These are phyloP conservation scores for Tulasnella sp. DNA, from an alignment of 768 basidiomycete species.

Conservation along the genomic window DNA sequence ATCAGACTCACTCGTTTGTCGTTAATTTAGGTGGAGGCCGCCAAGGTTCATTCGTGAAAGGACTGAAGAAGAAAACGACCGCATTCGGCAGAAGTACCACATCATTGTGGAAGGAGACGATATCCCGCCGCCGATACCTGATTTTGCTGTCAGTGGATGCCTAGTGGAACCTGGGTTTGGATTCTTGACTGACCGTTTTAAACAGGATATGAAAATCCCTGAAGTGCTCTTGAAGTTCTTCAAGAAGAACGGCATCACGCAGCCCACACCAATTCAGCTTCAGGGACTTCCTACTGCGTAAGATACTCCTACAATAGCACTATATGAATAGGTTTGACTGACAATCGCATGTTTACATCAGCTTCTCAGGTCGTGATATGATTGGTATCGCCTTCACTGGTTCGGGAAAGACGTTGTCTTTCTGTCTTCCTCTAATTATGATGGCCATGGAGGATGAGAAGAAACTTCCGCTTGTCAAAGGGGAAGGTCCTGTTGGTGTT, in stretches of 20 bases:
- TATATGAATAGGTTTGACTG: background rate
- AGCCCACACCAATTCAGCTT: slow-evolving; percentile 94
- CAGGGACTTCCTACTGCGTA: slow-evolving; percentile 97
- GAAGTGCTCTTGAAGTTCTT: slow-evolving; percentile 79
- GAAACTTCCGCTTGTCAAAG: slow-evolving; percentile 84
- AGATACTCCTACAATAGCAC: slow-evolving; percentile 42
- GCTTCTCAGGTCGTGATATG: slow-evolving; percentile 94
- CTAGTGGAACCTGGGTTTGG: background rate
- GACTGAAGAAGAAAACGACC: slow-evolving; percentile 67
- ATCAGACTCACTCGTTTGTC: slow-evolving; percentile 28
- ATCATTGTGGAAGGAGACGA: slow-evolving; percentile 95
- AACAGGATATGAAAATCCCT: slow-evolving; percentile 98
- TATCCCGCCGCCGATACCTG: slow-evolving; percentile 89
- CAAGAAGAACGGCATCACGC: slow-evolving; percentile 78
- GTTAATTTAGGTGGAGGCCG: slow-evolving; percentile 72
- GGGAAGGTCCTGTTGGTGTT: slow-evolving; percentile 97
- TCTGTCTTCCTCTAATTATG: slow-evolving; percentile 98
- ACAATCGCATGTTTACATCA: slow-evolving; percentile 42
- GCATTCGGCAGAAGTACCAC: slow-evolving; percentile 86
- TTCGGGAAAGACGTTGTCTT: slow-evolving; percentile 98
- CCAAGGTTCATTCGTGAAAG: slow-evolving; percentile 80
- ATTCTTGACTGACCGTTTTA: slow-evolving; percentile 27
- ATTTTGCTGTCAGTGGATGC: slow-evolving; percentile 64
- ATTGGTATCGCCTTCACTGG: slow-evolving; percentile 99
- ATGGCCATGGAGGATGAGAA: slow-evolving; percentile 90